A percentile compares a stretch with the other conserved stretches of the same genome.
These are phyloP conservation scores for Cercospora canescens DNA, from an alignment of 2,329 filamentous ascomycete genomes.

Conservation along the genomic window DNA sequence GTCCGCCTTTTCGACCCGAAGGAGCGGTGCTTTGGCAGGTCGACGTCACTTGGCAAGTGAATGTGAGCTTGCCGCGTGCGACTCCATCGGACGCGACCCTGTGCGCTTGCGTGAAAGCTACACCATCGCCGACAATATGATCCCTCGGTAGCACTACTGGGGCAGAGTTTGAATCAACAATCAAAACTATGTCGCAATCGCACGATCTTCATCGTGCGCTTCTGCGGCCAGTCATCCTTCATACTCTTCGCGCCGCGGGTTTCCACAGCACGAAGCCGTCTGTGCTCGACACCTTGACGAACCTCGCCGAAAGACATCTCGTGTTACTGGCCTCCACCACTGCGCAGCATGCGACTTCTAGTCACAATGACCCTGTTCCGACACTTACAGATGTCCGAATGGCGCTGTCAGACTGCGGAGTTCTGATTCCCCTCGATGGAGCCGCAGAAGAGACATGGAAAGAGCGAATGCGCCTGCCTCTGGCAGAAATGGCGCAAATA, in stretches of 20 bases:
- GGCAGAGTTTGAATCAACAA: not conserved
- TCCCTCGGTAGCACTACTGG: not conserved
- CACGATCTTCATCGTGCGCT: conserved; percentile 68
- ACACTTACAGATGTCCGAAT: conserved; percentile 78
- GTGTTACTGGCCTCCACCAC: conserved; percentile 71
- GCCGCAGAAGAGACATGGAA: conserved; percentile 67
- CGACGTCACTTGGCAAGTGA: conserved; percentile 8
- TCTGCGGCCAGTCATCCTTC: conserved; percentile 81
- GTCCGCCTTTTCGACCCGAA: not conserved
- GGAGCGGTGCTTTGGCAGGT: not conserved
- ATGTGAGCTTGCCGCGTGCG: conserved; percentile 1
- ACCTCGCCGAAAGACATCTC: conserved; percentile 81
- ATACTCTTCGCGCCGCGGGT: conserved; percentile 87
- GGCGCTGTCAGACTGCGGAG: conserved; percentile 79
- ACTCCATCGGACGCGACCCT: not conserved
- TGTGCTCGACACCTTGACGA: conserved; percentile 83
- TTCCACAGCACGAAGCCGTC: conserved; percentile 81
- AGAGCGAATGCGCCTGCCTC: conserved; percentile 49
- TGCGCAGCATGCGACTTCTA: conserved; percentile 68
- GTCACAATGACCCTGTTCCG: conserved; percentile 64
- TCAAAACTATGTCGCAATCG: conserved; percentile 28
- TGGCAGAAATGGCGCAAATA: conserved; percentile 43
- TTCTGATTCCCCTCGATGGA: conserved; percentile 68
- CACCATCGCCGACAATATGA: not conserved
- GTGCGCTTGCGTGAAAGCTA: not conserved